Evolutionary conservation across 2,329 filamentous ascomycete genomes (phyloP).

Genomic region (Sporothrix protearum): DNA sequence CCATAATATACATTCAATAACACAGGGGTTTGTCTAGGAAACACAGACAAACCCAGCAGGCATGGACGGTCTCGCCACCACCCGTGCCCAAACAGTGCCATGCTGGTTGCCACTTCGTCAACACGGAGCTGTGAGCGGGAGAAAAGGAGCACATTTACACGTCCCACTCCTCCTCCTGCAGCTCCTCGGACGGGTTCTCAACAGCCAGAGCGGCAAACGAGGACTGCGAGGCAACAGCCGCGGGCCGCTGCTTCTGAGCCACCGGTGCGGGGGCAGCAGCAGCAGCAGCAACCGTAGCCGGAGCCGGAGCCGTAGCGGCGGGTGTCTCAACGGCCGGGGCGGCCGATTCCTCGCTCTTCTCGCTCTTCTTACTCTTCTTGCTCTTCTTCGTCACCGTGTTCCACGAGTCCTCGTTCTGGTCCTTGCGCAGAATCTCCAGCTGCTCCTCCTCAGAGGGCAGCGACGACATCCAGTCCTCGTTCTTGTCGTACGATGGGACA

Average conservation of each 20-base stretch:
- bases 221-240: constrained; percentile 38
- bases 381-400: constrained; percentile 51
- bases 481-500: constrained; percentile 35
- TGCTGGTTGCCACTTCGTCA: background rate
- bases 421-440: constrained; percentile 54
- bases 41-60: background rate
- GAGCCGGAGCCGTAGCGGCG: constrained; percentile 24
- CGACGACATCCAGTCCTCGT: constrained; percentile 48
- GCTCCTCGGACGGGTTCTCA: constrained; percentile 40
- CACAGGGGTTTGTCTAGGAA: background rate
- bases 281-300: constrained; percentile 31
- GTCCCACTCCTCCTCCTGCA: constrained; percentile 52
- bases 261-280: constrained; percentile 30
- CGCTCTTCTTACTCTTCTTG: constrained; percentile 44
- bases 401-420: constrained; percentile 50
- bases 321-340: constrained; percentile 25
- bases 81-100: background rate
- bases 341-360: constrained; percentile 35
- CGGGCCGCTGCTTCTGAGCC: constrained; percentile 33
- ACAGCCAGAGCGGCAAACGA: constrained; percentile 50
- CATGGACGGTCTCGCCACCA: constrained; percentile 12
- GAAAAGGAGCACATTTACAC: constrained; percentile 36
- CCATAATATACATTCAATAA: constrained; percentile 8
- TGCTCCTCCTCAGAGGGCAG: constrained; percentile 62
- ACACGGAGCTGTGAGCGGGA: background rate